Evolutionary conservation across 768 basidiomycete genomes (phyloP), one percentile per base, ranked within the genome.

Genomic region (Podaxis sp.): DNA sequence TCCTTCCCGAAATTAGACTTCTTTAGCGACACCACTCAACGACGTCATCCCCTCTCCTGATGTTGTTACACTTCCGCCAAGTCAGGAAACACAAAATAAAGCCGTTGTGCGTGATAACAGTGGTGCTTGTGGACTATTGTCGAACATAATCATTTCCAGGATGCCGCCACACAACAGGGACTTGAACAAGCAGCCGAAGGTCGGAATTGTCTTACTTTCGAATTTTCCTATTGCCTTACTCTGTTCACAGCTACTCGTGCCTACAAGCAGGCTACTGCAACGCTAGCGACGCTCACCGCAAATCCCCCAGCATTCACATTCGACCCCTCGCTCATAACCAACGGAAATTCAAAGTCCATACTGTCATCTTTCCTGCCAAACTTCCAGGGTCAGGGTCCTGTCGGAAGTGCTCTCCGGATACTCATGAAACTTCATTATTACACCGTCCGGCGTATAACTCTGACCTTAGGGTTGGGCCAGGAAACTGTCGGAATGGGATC

Each of bases 361-460:
- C 72, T 91, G 16, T 84, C 86, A 2, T 80, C 84, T 0, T 78
- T 91, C 56, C 74, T 91, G 11, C 90, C 91, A 0, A 89, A 81
- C 65, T 73, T 83, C 21, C 90, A 91, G 69, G 89, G 88, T 1
- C 88, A 89, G 70, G 90, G 89, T 3, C 91, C 91, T 5, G 70
- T 93, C 36, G 88, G 86, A 27, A 88, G 83, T 63, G 78, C 82
- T 4, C 68, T 90, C 50, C 87, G 91, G 35, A 89, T 92, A 71
- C 73, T 76, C 2, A 71, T 85, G 65, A 89, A 86, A 67, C 73
- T 94, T 28, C 82, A 86, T 57, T 82, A 87, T 58, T 81, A 88
- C 54, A 72, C 82, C 14, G 76, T 84, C 40, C 76, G 75, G 25
- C 72, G 79, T 51, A 16, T 61, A 9, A 55, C 28, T 37, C 64